Conservation (phyloP, 2,329 filamentous ascomycete species). For the Aschersonia sp. region DNA sequence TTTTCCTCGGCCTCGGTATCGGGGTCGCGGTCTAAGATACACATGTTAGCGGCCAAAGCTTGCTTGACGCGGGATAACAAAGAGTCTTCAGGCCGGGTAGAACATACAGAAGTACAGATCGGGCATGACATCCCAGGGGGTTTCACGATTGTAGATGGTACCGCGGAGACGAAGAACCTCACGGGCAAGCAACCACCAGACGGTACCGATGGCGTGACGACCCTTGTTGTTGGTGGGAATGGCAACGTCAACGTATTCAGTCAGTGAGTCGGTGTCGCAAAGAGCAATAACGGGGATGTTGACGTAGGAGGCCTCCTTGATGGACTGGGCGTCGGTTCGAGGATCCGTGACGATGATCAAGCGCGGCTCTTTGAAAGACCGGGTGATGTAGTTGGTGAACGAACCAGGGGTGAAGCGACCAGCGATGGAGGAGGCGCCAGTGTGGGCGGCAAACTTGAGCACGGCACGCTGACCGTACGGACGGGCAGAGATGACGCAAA, state of each 20-base stretch:
- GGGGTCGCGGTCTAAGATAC: constrained; percentile 69
- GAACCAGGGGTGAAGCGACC: constrained; percentile 99
- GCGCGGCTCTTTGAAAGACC: constrained; percentile 99
- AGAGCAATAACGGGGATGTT: constrained; percentile 99
- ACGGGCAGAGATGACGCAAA: constrained; percentile 98
- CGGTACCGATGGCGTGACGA: constrained; percentile 92
- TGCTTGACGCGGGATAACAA: background rate
- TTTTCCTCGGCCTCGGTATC: constrained; percentile 99
- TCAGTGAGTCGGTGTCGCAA: constrained; percentile 97
- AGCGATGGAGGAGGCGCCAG: constrained; percentile 92
- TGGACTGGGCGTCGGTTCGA: constrained; percentile 98
- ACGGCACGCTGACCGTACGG: constrained; percentile 99
- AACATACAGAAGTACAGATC: constrained; percentile 94
- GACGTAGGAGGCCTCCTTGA: constrained; percentile 99
- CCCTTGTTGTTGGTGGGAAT: constrained; percentile 99
- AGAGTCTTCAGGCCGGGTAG: background rate
- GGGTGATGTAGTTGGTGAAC: constrained; percentile 99
- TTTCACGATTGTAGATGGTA: constrained; percentile 89
- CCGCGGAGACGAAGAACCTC: constrained; percentile 98
- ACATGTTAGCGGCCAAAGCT: constrained; percentile 5
- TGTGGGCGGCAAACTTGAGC: constrained; percentile 99
- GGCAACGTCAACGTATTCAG: constrained; percentile 98
- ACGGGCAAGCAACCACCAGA: constrained; percentile 99
- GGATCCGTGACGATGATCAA: constrained; percentile 99
- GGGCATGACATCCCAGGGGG: constrained; percentile 98